Base-by-base conservation (phyloP, 208 protist genomes). In the Wallacemonas collosoma region DNA sequence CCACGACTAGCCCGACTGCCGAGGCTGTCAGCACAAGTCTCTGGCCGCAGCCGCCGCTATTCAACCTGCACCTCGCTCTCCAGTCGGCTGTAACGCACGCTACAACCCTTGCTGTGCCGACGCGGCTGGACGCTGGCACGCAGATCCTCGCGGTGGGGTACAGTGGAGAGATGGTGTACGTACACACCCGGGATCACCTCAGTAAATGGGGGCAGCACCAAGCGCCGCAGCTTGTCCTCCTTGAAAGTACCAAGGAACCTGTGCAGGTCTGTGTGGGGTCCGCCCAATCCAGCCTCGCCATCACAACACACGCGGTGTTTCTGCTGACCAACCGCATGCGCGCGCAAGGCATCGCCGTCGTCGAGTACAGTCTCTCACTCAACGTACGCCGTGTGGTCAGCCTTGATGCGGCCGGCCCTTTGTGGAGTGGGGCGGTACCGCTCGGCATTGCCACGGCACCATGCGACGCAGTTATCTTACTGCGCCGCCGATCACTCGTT, bases 311-410 rank as follows among this genome's bases (percentile, higher is more conserved):
- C 12, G 80, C 71, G 43, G 76, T 94, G 35, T 64, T 96, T 60
- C 81, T 96, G 39, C 63, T 90, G 3, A 96, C 92, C 1, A 81
- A 96, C 76, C 75, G 77, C 54, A 96, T 96, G 92, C 39, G 67
- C 1, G 14, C 76, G 6, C 79, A 74, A 40, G 83, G 83, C 6
- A 61, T 91, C 50, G 89, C 84, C 7, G 69, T 94, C 50, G 83
- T 94, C 7, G 60, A 81, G 5, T 96, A 93, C 72, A 82, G 64
- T 17, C 64, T 85, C 6, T 67, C 80, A 17, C 81, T 96, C 4
- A 82, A 84, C 7, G 70, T 88, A 1, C 84, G 78, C 26, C 86
- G 84, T 51, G 75, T 84, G 17, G 80, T 86, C 60, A 48, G 56
- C 9, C 73, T 93, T 48, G 53, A 80, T 8, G 86, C 88, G 50